These are phyloP conservation scores for Fusarium siculi DNA, from an alignment of 2,329 filamentous ascomycete species.

Conservation along the genomic window DNA sequence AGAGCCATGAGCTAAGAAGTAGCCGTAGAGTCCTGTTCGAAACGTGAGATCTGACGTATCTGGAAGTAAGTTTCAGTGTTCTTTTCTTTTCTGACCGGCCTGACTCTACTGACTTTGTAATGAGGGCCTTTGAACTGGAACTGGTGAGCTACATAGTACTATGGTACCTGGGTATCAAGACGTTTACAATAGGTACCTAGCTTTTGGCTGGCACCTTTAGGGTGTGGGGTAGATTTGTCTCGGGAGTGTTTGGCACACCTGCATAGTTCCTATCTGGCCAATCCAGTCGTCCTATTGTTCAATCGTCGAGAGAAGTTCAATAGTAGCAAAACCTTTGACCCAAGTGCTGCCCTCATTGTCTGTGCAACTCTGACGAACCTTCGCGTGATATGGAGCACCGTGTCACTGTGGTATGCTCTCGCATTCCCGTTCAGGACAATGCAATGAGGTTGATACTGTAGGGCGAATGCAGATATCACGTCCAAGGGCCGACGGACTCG, in stretches of 20 bases:
- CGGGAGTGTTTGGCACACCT: constrained; percentile 14
- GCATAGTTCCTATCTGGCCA: constrained; percentile 1
- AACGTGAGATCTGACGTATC: constrained; percentile 12
- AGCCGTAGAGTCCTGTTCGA: neutral
- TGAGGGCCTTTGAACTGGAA: neutral
- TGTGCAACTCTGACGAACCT: constrained; percentile 1
- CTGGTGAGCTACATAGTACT: neutral
- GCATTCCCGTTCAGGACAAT: neutral
- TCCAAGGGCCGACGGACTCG: constrained; percentile 3
- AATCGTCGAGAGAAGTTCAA: neutral
- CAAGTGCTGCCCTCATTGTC: constrained; percentile 1
- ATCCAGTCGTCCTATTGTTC: constrained; percentile 1
- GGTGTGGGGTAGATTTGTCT: constrained; percentile 25
- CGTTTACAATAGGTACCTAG: neutral
- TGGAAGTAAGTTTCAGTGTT: neutral
- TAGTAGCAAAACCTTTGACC: constrained; percentile 1
- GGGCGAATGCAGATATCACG: constrained; percentile 13
- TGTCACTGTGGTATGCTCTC: neutral
- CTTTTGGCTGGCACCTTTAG: constrained; percentile 24
- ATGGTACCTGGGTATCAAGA: neutral
- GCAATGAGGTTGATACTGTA: constrained; percentile 8
- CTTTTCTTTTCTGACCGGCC: neutral
- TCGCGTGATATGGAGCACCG: neutral
- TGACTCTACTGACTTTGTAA: neutral
- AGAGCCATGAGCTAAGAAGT: neutral